Conservation (phyloP, 1,284 basidiomycete genomes). For the Cryptococcus sp. region DNA sequence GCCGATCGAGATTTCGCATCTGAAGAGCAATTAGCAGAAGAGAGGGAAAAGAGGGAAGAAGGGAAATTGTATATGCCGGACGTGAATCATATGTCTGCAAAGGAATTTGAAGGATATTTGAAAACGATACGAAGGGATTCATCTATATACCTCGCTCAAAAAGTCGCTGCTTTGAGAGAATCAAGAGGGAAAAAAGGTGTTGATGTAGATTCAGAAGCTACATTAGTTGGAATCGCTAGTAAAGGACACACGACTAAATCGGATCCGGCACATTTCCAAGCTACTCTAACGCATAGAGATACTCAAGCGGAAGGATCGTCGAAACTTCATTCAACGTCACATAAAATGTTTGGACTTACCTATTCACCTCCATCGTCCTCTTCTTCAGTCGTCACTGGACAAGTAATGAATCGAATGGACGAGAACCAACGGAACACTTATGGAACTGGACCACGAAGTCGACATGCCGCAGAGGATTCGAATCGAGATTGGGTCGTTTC, state of each 20-base stretch:
- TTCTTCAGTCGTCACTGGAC: conserved; percentile 9
- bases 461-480: conserved; percentile 2
- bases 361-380: conserved; percentile 19
- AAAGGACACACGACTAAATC: conserved; percentile 6
- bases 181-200: conserved; percentile 16
- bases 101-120: conserved; percentile 39
- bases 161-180: conserved; percentile 14
- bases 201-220: conserved; percentile 1
- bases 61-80: conserved; percentile 23
- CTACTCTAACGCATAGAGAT: conserved; percentile 11
- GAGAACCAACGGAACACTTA: neutral
- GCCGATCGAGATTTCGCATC: conserved; percentile 3
- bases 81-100: conserved; percentile 39
- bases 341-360: conserved; percentile 34
- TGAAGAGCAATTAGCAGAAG: conserved; percentile 23
- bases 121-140: conserved; percentile 25
- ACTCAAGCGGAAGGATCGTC: conserved; percentile 8
- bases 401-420: conserved; percentile 19
- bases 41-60: neutral
- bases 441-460: no score
- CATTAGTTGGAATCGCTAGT: conserved; percentile 20
- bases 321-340: conserved; percentile 26
- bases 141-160: conserved; percentile 11
- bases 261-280: conserved; percentile 25
- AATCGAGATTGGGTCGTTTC: conserved; percentile 35